These are phyloP conservation scores for Diaporthe caulivora DNA, from an alignment of 2,329 filamentous ascomycete genomes.

Conservation along the genomic window DNA sequence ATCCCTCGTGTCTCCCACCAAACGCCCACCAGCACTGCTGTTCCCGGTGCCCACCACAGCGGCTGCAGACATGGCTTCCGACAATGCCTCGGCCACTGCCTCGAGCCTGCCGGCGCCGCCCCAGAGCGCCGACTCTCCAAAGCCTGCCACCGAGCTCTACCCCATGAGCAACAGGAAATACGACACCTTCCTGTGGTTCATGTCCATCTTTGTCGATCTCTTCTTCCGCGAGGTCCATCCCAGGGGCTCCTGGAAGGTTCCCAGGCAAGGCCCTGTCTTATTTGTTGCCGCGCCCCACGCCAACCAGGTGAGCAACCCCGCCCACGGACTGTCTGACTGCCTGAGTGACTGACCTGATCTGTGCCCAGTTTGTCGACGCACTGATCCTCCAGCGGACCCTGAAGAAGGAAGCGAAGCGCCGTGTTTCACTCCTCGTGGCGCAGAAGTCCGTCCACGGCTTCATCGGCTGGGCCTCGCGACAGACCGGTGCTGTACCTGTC, in stretches of 20 bases:
- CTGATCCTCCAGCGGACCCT: slow-evolving; percentile 93
- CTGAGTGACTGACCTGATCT: not conserved
- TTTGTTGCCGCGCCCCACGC: slow-evolving; percentile 98
- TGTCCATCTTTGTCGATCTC: slow-evolving; percentile 88
- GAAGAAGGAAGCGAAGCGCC: slow-evolving; percentile 85
- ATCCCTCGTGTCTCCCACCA: not conserved
- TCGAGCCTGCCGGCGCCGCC: slow-evolving; percentile 35
- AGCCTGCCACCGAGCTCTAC: slow-evolving; percentile 66
- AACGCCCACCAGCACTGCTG: slow-evolving; percentile 35
- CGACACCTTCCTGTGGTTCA: slow-evolving; percentile 81
- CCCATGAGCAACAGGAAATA: slow-evolving; percentile 82
- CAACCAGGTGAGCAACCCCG: slow-evolving; percentile 78
- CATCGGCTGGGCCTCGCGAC: slow-evolving; percentile 86
- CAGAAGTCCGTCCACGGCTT: slow-evolving; percentile 96
- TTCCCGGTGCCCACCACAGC: not conserved
- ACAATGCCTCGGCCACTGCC: slow-evolving; percentile 28
- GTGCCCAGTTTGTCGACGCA: slow-evolving; percentile 87
- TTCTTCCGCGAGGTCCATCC: slow-evolving; percentile 99
- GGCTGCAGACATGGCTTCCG: slow-evolving; percentile 34
- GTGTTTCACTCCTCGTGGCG: slow-evolving; percentile 92
- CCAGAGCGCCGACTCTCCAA: slow-evolving; percentile 45
- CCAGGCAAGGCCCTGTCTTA: slow-evolving; percentile 87
- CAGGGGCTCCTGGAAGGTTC: slow-evolving; percentile 94
- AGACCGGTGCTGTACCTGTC: slow-evolving; percentile 92
- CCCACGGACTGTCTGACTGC: not conserved